phyloP scores from a whole-genome alignment of 495 filamentous ascomycete genomes.

The Daldinia caldariorum region DNA sequence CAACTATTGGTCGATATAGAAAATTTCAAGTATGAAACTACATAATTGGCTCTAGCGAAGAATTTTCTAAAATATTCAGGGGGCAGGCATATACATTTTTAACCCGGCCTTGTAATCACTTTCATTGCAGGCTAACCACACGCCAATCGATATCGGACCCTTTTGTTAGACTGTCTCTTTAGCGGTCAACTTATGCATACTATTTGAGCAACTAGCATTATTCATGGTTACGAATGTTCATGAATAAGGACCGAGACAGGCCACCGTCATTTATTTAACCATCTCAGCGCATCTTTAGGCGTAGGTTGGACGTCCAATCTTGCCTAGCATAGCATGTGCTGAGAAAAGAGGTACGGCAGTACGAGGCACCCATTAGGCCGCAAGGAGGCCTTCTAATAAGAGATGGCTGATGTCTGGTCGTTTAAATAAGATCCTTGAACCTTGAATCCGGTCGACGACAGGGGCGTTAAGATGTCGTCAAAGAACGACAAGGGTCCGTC shows the following conservation, averaged over 20 bases:
- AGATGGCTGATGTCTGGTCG: constrained; percentile 42
- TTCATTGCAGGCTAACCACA: neutral
- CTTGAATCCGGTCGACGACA: constrained; percentile 47
- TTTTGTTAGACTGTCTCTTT: constrained; percentile 10
- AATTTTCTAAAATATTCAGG: neutral
- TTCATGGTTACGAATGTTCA: constrained; percentile 9
- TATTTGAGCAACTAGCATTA: constrained; percentile 19
- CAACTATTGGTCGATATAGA: constrained; percentile 30
- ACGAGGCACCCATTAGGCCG: constrained; percentile 37
- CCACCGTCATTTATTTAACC: neutral
- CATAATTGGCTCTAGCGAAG: constrained; percentile 21
- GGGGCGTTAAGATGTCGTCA: constrained; percentile 47
- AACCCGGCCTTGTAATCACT: neutral
- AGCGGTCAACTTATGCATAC: constrained; percentile 8
- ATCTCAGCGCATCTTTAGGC: constrained; percentile 1
- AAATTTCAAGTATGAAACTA: constrained; percentile 25
- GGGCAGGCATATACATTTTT: neutral
- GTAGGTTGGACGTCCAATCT: constrained; percentile 23
- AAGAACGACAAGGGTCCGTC: constrained; percentile 43
- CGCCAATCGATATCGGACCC: constrained; percentile 30
- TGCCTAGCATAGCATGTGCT: constrained; percentile 4
- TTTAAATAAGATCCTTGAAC: constrained; percentile 48
- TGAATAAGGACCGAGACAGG: constrained; percentile 19
- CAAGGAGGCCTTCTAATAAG: constrained; percentile 35
- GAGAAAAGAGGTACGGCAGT: constrained; percentile 19